Evolutionary conservation across 805 yeast genomes (phyloP), one percentile per base, ranked within the genome.

Genomic region (Brettanomyces naardenensis): DNA sequence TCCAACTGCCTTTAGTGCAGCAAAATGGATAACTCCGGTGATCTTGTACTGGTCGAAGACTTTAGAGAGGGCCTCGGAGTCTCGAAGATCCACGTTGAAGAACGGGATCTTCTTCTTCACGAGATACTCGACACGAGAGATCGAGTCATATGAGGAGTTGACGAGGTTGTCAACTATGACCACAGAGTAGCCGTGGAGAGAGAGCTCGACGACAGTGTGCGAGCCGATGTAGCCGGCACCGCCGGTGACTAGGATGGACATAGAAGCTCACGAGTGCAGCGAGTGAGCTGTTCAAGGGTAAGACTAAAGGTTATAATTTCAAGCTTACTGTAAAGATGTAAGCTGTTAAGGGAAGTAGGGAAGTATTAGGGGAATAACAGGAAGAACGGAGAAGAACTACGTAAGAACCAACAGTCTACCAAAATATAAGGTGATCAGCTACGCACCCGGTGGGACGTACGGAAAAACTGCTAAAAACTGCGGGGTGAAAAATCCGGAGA

Each of bases 191-290:
- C 34, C 34, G 15, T 19, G 14, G 23, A 19, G 19, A n/a, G 20
- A 6, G 13, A 31, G 34, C 34, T 31, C 34, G 9, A 31, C 20
- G 14, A 31, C 34, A 7, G 34, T 31, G 20, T 31, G 34, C n/a
- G 34, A 31, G 11, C 34, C 34, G 23, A 31, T 31, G 15, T 31
- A 31, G 10, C 34, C 34, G 23, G 34, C 34, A 13, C 34, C 34
- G n/a, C 34, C 34, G n/a, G 34, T 31, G 18, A 31, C 34, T 13
- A 31, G 23, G 18, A 31, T 31, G 18, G 25, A 19, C 34, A 31
- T 31, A 10, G 15, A 23, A 23, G 7, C 26, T 23, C 10, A n/a
- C n/a, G n/a, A n/a, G n/a, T n/a, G n/a, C n/a, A n/a, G n/a, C n/a
- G n/a, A n/a, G n/a, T n/a, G n/a, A n/a, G n/a, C n/a, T n/a, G n/a